Percentiles rank a stretch among this genome's conserved stretches.
These are phyloP conservation scores for Amyloporia xantha DNA, from an alignment of 768 basidiomycete species.

Conservation along the genomic window DNA sequence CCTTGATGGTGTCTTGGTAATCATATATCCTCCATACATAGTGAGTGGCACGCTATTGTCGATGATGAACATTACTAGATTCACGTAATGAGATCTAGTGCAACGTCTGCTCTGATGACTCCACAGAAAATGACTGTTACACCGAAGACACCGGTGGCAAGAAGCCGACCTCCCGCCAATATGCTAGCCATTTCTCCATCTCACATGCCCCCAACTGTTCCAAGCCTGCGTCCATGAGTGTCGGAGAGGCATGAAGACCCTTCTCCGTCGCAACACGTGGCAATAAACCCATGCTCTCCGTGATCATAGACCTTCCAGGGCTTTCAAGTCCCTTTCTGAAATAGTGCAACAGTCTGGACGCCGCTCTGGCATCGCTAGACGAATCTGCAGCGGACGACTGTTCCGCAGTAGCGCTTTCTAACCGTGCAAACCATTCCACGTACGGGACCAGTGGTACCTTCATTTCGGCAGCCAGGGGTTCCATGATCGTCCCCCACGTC, in stretches of 20 bases:
- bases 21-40: too few species aligned
- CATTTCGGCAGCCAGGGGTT: constrained; percentile 14
- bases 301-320: not conserved
- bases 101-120: too few species aligned
- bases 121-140: too few species aligned
- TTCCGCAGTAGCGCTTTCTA: too few species aligned
- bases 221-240: constrained; percentile 1
- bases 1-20: too few species aligned
- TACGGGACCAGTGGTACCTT: constrained; percentile 28
- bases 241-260: constrained; percentile 3
- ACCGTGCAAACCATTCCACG: constrained; percentile 27
- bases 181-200: constrained; percentile 10
- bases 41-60: too few species aligned
- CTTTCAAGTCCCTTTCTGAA: constrained; percentile 6
- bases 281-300: constrained; percentile 1
- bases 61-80: too few species aligned
- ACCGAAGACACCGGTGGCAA: too few species aligned
- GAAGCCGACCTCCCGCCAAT: too few species aligned
- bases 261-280: constrained; percentile 1
- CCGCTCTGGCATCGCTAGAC: constrained; percentile 11
- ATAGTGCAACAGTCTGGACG: constrained; percentile 19
- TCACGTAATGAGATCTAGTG: too few species aligned
- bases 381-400: too few species aligned
- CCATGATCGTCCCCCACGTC: constrained; percentile 27
- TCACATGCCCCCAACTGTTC: not conserved